Evolutionary conservation across 331 rosid species (phyloP).

Genomic region (Cucumis variabilis): DNA sequence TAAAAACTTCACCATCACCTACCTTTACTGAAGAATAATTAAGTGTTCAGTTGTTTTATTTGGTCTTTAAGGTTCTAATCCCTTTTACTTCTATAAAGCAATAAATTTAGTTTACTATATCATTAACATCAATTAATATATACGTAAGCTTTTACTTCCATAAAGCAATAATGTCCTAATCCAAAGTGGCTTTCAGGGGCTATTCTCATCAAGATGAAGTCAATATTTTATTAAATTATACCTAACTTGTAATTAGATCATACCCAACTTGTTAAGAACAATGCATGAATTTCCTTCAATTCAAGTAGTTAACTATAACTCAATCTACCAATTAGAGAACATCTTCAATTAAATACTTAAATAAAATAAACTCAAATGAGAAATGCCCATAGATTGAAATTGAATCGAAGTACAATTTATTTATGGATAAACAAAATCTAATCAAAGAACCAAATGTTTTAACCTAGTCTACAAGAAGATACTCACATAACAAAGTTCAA

Average conservation of each 20-base stretch:
- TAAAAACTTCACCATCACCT: background rate
- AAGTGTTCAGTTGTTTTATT: background rate
- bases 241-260: background rate
- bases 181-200: too few species aligned
- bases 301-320: too few species aligned
- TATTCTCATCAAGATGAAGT: too few species aligned
- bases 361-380: too few species aligned
- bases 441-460: background rate
- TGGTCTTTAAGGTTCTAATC: background rate
- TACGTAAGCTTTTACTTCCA: background rate
- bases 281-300: too few species aligned
- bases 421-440: background rate
- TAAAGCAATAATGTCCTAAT: too few species aligned
- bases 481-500: constrained; percentile 90
- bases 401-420: background rate
- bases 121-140: background rate
- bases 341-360: too few species aligned
- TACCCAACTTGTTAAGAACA: too few species aligned
- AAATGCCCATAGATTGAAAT: background rate
- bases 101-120: background rate
- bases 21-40: constrained; percentile 2
- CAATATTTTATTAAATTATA: background rate
- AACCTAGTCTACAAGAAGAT: constrained; percentile 2
- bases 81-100: constrained; percentile 17
- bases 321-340: too few species aligned